These are phyloP conservation scores for Astrothelium macrocarpum DNA, from an alignment of 495 filamentous ascomycete species.

Conservation along the genomic window DNA sequence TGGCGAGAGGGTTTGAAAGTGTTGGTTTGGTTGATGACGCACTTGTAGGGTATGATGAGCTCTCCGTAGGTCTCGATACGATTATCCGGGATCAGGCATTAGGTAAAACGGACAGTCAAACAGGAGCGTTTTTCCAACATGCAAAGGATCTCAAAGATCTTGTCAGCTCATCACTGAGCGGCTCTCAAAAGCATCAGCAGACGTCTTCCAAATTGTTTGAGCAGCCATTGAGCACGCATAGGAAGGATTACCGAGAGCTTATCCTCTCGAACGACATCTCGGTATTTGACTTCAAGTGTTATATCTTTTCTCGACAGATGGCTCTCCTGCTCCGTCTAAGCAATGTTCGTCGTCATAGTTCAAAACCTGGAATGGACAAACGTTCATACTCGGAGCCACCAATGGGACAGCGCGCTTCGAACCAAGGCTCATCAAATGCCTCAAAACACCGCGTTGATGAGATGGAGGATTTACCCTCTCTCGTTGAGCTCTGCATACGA, in stretches of 20 bases:
- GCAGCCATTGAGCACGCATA: constrained; percentile 55
- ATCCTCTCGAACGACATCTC: constrained; percentile 95
- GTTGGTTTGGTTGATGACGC: constrained; percentile 95
- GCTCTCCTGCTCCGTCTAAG: constrained; percentile 73
- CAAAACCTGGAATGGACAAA: constrained; percentile 5
- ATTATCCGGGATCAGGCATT: constrained; percentile 65
- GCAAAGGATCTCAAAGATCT: constrained; percentile 57
- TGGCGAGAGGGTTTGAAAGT: constrained; percentile 89
- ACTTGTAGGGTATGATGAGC: constrained; percentile 82
- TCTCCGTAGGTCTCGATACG: constrained; percentile 72
- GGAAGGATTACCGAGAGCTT: constrained; percentile 80
- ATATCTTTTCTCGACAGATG: constrained; percentile 86
- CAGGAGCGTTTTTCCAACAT: constrained; percentile 53
- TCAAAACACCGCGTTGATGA: constrained; percentile 8
- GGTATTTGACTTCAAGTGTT: constrained; percentile 92
- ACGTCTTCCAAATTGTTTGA: constrained; percentile 21
- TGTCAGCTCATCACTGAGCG: constrained; percentile 14
- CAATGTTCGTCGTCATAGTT: constrained; percentile 38
- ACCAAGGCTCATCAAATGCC: constrained; percentile 6
- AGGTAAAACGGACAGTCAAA: constrained; percentile 47
- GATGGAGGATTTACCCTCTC: constrained; percentile 58
- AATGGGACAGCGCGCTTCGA: background rate
- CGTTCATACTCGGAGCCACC: constrained; percentile 1
- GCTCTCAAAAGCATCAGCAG: constrained; percentile 4
- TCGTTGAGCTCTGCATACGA: constrained; percentile 72